These are phyloP conservation scores for Austroboletus novae-zelandiae DNA, from an alignment of 1,284 basidiomycete species.

Conservation along the genomic window DNA sequence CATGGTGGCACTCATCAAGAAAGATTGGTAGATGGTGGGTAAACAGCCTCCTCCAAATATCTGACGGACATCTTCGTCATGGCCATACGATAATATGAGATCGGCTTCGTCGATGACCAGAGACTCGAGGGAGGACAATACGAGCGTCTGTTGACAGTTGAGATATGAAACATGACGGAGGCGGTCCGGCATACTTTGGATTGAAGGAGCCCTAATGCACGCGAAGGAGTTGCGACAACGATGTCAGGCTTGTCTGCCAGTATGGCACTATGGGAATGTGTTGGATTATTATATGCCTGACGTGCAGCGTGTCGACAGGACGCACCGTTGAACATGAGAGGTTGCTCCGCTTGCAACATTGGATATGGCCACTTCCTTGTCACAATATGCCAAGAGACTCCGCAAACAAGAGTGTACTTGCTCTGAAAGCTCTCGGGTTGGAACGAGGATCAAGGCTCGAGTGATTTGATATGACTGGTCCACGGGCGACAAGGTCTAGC, in stretches of 20 bases:
- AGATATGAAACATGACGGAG: background rate
- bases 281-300: slow-evolving; percentile 2
- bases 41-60: slow-evolving; percentile 79
- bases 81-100: slow-evolving; percentile 95
- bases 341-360: slow-evolving; percentile 81
- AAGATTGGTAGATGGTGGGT: slow-evolving; percentile 90
- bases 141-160: slow-evolving; percentile 50
- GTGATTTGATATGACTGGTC: slow-evolving; percentile 58
- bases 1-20: slow-evolving; percentile 98
- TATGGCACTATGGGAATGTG: slow-evolving; percentile 49
- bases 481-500: slow-evolving; percentile 35
- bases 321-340: slow-evolving; percentile 75
- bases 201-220: slow-evolving; percentile 77
- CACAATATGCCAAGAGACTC: slow-evolving; percentile 70
- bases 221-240: slow-evolving; percentile 88
- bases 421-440: slow-evolving; percentile 91
- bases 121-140: slow-evolving; percentile 67
- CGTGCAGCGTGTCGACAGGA: background rate
- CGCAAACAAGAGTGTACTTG: slow-evolving; percentile 81
- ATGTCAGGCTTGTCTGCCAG: slow-evolving; percentile 93
- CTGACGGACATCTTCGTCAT: slow-evolving; percentile 87
- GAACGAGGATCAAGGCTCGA: slow-evolving; percentile 86
- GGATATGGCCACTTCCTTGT: slow-evolving; percentile 69
- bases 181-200: slow-evolving; percentile 53
- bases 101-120: slow-evolving; percentile 99